These are phyloP conservation scores for Colletotrichum spinosum DNA, from an alignment of 2,329 filamentous ascomycete species.

Conservation along the genomic window DNA sequence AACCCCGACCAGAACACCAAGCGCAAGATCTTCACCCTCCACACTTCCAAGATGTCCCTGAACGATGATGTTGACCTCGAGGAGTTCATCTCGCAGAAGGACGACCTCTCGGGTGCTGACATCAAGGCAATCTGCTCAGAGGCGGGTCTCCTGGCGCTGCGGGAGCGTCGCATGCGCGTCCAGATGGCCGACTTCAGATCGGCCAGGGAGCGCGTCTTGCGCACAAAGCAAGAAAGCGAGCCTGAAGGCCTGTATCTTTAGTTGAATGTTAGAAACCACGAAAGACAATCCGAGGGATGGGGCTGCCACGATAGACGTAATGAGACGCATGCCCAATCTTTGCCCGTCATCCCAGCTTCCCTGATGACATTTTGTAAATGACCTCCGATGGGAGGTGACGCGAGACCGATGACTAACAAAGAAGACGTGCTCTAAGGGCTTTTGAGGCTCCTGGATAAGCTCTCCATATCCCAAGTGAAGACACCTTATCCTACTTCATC, in stretches of 20 bases:
- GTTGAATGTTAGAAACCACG: slow-evolving; percentile 30
- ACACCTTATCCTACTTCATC: too few species aligned
- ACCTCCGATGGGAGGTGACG: too few species aligned
- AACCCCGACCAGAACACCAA: slow-evolving; percentile 85
- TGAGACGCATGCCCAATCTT: too few species aligned
- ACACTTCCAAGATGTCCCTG: slow-evolving; percentile 98
- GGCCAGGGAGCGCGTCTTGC: slow-evolving; percentile 92
- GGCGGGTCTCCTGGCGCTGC: slow-evolving; percentile 91
- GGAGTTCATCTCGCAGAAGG: slow-evolving; percentile 98
- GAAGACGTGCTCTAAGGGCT: too few species aligned
- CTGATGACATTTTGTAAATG: too few species aligned
- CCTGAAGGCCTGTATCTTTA: slow-evolving; percentile 99
- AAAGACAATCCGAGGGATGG: too few species aligned
- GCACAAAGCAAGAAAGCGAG: slow-evolving; percentile 98
- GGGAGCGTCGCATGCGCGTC: slow-evolving; percentile 96
- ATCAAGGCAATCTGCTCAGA: slow-evolving; percentile 99
- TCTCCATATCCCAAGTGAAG: too few species aligned
- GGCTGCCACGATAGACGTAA: too few species aligned
- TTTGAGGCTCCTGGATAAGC: too few species aligned
- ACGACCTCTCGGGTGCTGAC: slow-evolving; percentile 95
- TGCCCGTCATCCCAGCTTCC: too few species aligned
- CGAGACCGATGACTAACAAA: too few species aligned
- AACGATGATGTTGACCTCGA: slow-evolving; percentile 97
- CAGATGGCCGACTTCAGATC: slow-evolving; percentile 98
- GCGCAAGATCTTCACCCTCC: slow-evolving; percentile 97